Conservation (phyloP, 2,329 filamentous ascomycete species). For the Plenodomus tracheiphilus region DNA sequence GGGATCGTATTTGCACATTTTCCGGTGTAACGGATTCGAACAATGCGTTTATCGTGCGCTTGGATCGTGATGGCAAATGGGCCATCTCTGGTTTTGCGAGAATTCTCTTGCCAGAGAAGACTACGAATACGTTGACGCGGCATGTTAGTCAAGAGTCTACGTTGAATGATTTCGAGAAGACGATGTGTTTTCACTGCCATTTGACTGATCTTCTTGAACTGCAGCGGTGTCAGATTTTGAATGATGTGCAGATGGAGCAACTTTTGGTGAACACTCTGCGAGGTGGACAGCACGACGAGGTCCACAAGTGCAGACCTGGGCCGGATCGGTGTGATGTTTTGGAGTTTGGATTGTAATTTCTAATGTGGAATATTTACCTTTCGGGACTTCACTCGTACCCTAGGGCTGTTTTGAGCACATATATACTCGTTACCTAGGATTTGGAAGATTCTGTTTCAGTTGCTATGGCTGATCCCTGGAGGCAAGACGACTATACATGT, state of each 20-base stretch:
- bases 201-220: constrained; percentile 17
- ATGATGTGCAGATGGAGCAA: constrained; percentile 6
- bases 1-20: constrained; percentile 14
- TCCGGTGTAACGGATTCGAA: constrained; percentile 9
- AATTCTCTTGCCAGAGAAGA: constrained; percentile 8
- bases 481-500: too few species aligned
- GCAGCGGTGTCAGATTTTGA: constrained; percentile 13
- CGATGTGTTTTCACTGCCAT: constrained; percentile 18
- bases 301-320: not conserved
- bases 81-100: constrained; percentile 12
- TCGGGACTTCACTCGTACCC: too few species aligned
- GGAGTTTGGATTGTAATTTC: not conserved
- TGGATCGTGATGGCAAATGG: constrained; percentile 4
- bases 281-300: not conserved
- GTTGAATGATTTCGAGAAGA: not conserved
- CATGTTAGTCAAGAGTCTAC: too few species aligned
- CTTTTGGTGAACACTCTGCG: not conserved
- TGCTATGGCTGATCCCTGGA: too few species aligned
- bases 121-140: not conserved
- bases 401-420: too few species aligned
- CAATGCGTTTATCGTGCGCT: constrained; percentile 9
- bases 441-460: too few species aligned
- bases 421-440: too few species aligned
- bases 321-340: not conserved
- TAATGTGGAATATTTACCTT: too few species aligned